Evolutionary conservation across 2,329 filamentous ascomycete species (phyloP), one percentile per base, ranked within the genome.

Genomic region (Leptodontidium sp.): DNA sequence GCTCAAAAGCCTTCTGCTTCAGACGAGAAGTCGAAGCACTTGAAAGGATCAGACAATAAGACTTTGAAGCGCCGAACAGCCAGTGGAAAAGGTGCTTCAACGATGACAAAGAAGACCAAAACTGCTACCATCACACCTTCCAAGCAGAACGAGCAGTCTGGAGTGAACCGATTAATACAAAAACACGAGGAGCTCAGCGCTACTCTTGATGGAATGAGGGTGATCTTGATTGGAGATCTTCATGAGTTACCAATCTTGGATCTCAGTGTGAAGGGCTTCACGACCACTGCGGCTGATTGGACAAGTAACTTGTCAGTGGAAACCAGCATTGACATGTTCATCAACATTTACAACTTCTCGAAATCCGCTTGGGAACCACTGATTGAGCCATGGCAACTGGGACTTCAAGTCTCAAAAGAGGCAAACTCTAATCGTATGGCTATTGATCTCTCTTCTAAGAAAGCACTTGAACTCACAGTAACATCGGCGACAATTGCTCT

Each of bases 321-420:
- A 77, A 92, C 93, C 0, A 91, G 89, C n/a, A 90, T 99, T 59
- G 93, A 98, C 71, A 93, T 95, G 72, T 97, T 97, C 80, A 88
- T 97, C 75, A 99, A 98, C 76, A 91, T 99, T 32, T 99, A 97
- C 84, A 99, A 99, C 80, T 99, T 99, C 81, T 96, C 96, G 15
- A 99, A 99, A 79, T 99, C 96, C 0, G 93, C 94, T 3, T 99
- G 96, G 96, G 96, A 99, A 79, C 96, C 96, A 2, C 82, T 99
- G 43, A 89, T 99, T 32, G 96, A 99, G 79, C 97, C 97, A 8
- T 99, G 96, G 96, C 90, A 95, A 73, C 85, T 98, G n/a, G 94
- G 94, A 1, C 89, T 99, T 73, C 93, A 97, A 71, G 88, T 98
- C 78, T 90, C 92, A 0, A 94, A 91, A 75, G 90, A 96, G 68